Evolutionary conservation across 257 asterid species (phyloP).

Genomic region (Coffea eugenioides): DNA sequence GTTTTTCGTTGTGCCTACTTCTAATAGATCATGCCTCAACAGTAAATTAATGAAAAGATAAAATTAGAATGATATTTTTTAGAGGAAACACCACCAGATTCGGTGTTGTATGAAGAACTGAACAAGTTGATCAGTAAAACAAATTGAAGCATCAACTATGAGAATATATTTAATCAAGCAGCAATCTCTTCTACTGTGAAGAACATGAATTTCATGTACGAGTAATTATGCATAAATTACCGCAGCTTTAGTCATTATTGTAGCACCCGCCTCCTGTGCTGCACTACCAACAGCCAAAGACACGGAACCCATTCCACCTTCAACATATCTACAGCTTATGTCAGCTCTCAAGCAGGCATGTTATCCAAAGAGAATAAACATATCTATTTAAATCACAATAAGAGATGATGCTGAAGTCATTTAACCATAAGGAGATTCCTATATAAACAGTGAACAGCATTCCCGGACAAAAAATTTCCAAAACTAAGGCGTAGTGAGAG

Average conservation of each 20-base stretch:
- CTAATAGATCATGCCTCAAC: neutral
- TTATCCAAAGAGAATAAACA: constrained; percentile 9
- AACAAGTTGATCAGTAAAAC: neutral
- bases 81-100: neutral
- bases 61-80: too few relatives aligned
- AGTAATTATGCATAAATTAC: constrained; percentile 43
- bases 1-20: neutral
- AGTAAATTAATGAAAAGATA: neutral
- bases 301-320: constrained; percentile 99
- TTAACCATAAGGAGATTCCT: neutral
- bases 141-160: neutral
- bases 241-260: constrained; percentile 68
- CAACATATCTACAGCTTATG: constrained; percentile 64
- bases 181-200: neutral
- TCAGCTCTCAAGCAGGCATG: constrained; percentile 19
- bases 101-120: neutral
- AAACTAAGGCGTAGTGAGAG: neutral
- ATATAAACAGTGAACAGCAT: neutral
- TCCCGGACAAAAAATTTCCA: neutral
- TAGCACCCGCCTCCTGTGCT: constrained; percentile 90
- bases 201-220: constrained; percentile 13
- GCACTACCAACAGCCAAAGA: constrained; percentile 76
- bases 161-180: neutral
- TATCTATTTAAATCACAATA: constrained; percentile 12
- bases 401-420: constrained; percentile 10